Conservation (phyloP, 768 basidiomycete genomes). For the Mycena venus region DNA sequence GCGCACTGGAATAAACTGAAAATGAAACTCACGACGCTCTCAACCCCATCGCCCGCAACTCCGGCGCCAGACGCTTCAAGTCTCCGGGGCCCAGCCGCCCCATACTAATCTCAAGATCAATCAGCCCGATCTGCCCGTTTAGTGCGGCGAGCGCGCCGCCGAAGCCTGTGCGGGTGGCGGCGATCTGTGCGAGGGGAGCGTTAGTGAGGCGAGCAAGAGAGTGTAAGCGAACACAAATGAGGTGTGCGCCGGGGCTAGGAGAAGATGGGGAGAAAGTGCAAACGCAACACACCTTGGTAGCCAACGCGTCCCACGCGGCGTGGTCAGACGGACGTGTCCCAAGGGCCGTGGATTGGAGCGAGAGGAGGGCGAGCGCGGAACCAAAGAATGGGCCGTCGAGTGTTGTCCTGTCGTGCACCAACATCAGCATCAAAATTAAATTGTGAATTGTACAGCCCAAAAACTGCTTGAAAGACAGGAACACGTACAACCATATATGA, state of each 20-base stretch:
- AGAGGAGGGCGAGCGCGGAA: conserved; percentile 37
- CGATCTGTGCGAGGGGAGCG: conserved; percentile 19
- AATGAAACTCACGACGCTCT: conserved; percentile 48
- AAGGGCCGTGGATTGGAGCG: conserved; percentile 50
- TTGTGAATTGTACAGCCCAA: not conserved
- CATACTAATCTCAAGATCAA: conserved; percentile 58
- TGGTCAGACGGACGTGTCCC: conserved; percentile 49
- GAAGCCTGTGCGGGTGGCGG: conserved; percentile 42
- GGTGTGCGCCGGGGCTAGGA: no score
- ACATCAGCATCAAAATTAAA: not conserved
- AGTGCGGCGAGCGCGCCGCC: conserved; percentile 49
- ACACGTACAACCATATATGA: conserved; percentile 54
- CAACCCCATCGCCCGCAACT: conserved; percentile 54
- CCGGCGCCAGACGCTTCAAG: conserved; percentile 53
- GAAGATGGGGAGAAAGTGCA: no score
- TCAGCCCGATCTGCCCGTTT: conserved; percentile 50
- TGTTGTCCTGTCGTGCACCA: conserved; percentile 19
- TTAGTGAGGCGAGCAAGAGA: no score
- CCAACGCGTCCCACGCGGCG: conserved; percentile 46
- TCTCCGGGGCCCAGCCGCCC: conserved; percentile 58
- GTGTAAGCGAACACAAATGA: no score
- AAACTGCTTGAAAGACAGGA: not conserved
- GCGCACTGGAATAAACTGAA: no score
- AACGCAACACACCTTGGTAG: conserved; percentile 32
- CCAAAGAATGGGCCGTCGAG: conserved; percentile 26